Percentiles rank a stretch among this genome's conserved stretches.
phyloP scores from a whole-genome alignment of 768 basidiomycete genomes.

The Tylopilus sp. region DNA sequence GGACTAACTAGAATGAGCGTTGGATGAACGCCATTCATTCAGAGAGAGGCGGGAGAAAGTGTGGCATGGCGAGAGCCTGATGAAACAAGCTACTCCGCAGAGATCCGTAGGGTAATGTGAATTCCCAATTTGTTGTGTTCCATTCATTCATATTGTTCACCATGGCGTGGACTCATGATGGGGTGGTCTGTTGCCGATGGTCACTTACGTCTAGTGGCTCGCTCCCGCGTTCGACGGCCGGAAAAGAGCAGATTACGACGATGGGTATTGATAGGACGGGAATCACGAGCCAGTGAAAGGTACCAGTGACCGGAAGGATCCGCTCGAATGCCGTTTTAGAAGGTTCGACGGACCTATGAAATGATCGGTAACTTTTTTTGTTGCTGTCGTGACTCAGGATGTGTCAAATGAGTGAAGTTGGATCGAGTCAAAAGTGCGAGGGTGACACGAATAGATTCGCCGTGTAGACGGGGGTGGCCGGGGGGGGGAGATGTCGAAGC shows the following conservation, averaged over 20 bases:
- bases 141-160: constrained; percentile 23
- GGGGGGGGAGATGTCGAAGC: constrained; percentile 26
- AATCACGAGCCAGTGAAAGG: constrained; percentile 21
- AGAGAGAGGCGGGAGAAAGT: constrained; percentile 4
- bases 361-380: constrained; percentile 19
- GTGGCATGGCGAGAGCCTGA: constrained; percentile 11
- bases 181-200: constrained; percentile 20
- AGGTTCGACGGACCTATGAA: constrained; percentile 25
- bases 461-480: constrained; percentile 20
- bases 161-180: constrained; percentile 19
- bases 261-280: constrained; percentile 21
- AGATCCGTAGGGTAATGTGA: constrained; percentile 13
- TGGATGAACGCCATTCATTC: constrained; percentile 23
- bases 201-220: constrained; percentile 32
- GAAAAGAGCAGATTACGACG: constrained; percentile 11
- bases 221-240: constrained; percentile 29
- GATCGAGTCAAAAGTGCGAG: constrained; percentile 18
- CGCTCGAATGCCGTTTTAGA: constrained; percentile 23
- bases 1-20: constrained; percentile 13
- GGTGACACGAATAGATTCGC: constrained; percentile 8
- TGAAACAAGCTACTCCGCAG: constrained; percentile 15
- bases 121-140: constrained; percentile 12
- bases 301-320: constrained; percentile 15
- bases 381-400: not conserved
- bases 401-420: constrained; percentile 23